phyloP scores from a whole-genome alignment of 139 green algal species.

The Diplosphaera chodatii region DNA sequence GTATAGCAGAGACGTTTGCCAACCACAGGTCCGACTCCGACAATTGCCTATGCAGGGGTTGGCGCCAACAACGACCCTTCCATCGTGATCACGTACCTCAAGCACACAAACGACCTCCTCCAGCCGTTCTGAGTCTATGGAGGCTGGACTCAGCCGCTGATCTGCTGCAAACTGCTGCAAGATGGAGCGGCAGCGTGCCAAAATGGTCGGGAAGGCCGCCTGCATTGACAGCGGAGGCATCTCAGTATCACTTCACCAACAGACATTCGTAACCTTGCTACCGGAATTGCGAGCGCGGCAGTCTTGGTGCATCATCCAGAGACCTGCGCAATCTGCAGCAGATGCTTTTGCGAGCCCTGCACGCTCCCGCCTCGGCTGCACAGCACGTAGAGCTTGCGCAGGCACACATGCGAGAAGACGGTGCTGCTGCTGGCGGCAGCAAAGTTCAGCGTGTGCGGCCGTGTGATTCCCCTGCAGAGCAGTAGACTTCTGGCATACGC shows the following conservation, averaged over 20 bases:
- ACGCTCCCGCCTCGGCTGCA: slow-evolving; percentile 52
- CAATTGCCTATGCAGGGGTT: too few relatives aligned
- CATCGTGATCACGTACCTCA: slow-evolving; percentile 36
- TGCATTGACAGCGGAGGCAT: neutral
- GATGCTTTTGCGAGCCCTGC: slow-evolving; percentile 13
- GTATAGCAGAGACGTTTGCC: too few relatives aligned
- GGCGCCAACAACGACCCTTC: too few relatives aligned
- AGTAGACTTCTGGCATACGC: too few relatives aligned
- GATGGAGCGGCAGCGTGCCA: slow-evolving; percentile 51
- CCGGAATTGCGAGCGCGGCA: too few relatives aligned
- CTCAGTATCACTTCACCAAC: too few relatives aligned
- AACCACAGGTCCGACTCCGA: too few relatives aligned
- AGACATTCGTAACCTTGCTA: too few relatives aligned
- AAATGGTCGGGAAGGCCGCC: slow-evolving; percentile 58
- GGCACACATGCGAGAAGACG: slow-evolving; percentile 68
- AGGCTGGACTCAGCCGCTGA: neutral
- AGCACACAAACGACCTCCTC: slow-evolving; percentile 44
- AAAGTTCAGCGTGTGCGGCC: slow-evolving; percentile 16
- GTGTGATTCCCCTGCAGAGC: slow-evolving; percentile 14
- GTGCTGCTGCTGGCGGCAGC: slow-evolving; percentile 20
- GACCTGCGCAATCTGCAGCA: slow-evolving; percentile 51
- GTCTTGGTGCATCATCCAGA: too few relatives aligned
- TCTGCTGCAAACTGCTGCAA: slow-evolving; percentile 26
- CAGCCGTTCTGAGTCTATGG: slow-evolving; percentile 11
- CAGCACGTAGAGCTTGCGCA: slow-evolving; percentile 78